Evolutionary conservation across 768 basidiomycete species (phyloP), one percentile per base, ranked within the genome.

Genomic region (Pleurotus tuoliensis): DNA sequence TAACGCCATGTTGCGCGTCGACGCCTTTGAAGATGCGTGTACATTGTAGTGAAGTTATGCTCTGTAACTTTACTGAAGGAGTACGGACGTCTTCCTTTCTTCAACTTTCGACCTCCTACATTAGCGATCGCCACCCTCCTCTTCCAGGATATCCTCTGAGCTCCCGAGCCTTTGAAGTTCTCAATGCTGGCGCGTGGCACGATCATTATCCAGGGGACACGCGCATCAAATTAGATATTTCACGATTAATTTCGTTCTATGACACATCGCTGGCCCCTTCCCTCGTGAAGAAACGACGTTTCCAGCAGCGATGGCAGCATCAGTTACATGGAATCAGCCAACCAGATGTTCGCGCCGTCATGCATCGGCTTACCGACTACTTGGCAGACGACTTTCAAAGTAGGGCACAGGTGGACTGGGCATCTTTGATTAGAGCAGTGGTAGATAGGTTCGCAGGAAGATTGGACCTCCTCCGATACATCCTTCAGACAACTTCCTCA

Each of bases 401-500:
- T 16, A 55, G 53, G 20, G 76, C 71, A 41, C 65, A 64, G 0
- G 52, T 75, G 5, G 73, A 76, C 51, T 76, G 76, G 75, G 56
- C 49, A 18, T 59, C 67, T 2, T 59, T 75, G 18, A 46, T 67
- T 4, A 64, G 65, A 16, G 66, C 68, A 37, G 59, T 72, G 6
- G 59, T 63, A 9, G 64, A 74, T 43, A 71, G 73, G 5, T 71
- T 70, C 56, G 63, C 69, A 1, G 63, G 65, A 16, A 64, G 74
- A 13, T 64, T 77, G 5, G 69, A 75, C 46, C 48, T 66, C 13
- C 46, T 71, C 13, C 64, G 60, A 5, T 56, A 69, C 60, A 55
- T 70, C 24, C 59, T 74, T 7, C 22, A 44, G 25, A 39, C 30
- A 4, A 27, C 12, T 30, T 24, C 37, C n/a, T 41, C 50, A 8